Base-by-base conservation (phyloP, 768 basidiomycete genomes). In the Sarcodon sp. region DNA sequence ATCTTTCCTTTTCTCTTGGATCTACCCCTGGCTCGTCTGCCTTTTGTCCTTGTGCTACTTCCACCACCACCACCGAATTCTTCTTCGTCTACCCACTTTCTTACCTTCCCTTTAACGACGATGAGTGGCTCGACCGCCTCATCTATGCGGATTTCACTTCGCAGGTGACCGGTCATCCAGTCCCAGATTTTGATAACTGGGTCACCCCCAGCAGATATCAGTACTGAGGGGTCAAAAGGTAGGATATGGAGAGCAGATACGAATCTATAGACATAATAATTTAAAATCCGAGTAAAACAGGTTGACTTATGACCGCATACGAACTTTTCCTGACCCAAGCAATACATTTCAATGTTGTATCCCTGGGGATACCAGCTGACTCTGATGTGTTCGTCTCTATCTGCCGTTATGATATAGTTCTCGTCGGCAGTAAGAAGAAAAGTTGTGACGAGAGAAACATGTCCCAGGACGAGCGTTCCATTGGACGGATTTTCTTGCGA, bases 381-480 rank as follows among this genome's bases (percentile, higher is more conserved):
- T 47, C 96, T 73, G 45, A 99, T 84, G 59, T 98, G 96, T 60
- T 98, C 96, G 58, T 99, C 96, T 41, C 96, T 69, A 59, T 98
- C 96, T 0, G 89, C 84, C 0, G 91, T 90, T 53, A 97, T 73
- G 57, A 99, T 81, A 58, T 73, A 81, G 46, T 71, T 72, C 55
- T 82, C 79, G 57, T 87, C 81, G 0, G 63, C 60, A 0, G 80
- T 75, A 47, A 94, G 74, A 39, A 83, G 57, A 61, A 86, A 82
- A 0, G 73, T 64, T 9, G 84, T 94, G 49, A 98, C 64, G 37
- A 89, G 76, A 10, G 92, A 96, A 1, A 85, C 79, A 59, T 99
- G 96, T 7, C 96, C 94, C 0, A 94, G 69, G 35, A 92, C 63
- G 46, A 89, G 79, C 7, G 71, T 66, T 36, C 85, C 86, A 21